Evolutionary conservation across 2,329 filamentous ascomycete genomes (phyloP), one percentile per base, ranked within the genome.

Genomic region (Xylariaceae sp.): DNA sequence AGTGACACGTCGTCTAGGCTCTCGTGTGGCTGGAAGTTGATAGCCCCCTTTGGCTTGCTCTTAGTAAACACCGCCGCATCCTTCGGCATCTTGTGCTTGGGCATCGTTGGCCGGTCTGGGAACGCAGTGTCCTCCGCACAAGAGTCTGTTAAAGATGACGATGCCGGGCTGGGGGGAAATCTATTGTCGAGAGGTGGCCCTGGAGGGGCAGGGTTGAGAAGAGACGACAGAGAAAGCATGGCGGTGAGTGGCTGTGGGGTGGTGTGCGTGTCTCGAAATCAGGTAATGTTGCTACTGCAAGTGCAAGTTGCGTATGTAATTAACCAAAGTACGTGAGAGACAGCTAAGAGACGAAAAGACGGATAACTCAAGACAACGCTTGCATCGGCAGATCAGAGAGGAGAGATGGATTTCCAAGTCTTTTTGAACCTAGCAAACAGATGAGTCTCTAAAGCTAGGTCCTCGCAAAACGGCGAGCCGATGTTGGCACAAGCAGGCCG

Each of bases 11-110:
- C 79, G 62, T 89, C 83, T 28, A 88, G 74, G 43, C 82, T 78
- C 69, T 96, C 91, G 69, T 85, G 88, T 0, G 93, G 91, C 16
- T 82, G 83, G 69, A 88, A 96, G 69, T 88, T 88, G 64, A 96
- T 79, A 24, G 82, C 76, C 3, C 89, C 91, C 61, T 86, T 85
- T 28, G 85, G 78, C 56, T 82, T 81, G 43, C 83, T 84, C 66
- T 84, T 85, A 24, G 80, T 79, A 70, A 89, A 87, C 6, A 88
- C 75, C 0, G 85, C 81, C 24, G 80, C 82, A 66, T 90, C 86
- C 71, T 90, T 91, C 56, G 82, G 76, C 68, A 87, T 78, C 74
- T 87, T 91, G 62, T 81, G 79, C 67, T 79, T 83, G 62, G 70
- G 61, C 58, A 73, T 66, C 53, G 66, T 60, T 55, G 68, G 63